A percentile compares a stretch with the other conserved stretches of the same genome.
Evolutionary conservation across 139 green algal species (phyloP).

Genomic region (Raphidocelis subcapitata): DNA sequence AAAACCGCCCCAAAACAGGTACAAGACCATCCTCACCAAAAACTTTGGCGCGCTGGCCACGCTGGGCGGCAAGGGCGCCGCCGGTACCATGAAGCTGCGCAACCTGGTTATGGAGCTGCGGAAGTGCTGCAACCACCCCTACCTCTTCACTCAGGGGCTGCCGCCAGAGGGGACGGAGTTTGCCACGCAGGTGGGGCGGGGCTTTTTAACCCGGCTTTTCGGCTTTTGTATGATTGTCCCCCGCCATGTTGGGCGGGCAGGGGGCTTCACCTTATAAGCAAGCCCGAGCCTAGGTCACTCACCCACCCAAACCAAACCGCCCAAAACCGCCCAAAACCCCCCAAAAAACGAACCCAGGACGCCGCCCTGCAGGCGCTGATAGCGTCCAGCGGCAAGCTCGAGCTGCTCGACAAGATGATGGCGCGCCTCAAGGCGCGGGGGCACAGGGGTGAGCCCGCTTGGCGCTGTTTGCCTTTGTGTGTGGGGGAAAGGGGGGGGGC

Average conservation of each 20-base stretch:
- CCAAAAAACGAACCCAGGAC: no score
- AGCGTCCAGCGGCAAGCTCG: constrained; percentile 75
- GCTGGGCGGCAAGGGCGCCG: constrained; percentile 10
- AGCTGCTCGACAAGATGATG: constrained; percentile 81
- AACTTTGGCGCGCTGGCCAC: constrained; percentile 40
- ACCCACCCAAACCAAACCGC: neutral
- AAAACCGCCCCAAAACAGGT: neutral
- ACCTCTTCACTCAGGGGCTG: constrained; percentile 36
- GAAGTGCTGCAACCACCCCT: constrained; percentile 80
- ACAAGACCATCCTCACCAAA: constrained; percentile 50
- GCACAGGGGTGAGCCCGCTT: neutral
- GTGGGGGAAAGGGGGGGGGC: no score
- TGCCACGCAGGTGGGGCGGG: no score
- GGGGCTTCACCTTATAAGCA: no score
- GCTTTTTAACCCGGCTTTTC: no score
- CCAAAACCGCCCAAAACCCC: neutral
- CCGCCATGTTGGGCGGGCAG: no score
- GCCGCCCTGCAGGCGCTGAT: constrained; percentile 44
- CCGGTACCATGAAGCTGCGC: constrained; percentile 27
- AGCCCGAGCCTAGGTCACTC: neutral
- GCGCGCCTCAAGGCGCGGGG: constrained; percentile 27
- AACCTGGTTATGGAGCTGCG: constrained; percentile 73
- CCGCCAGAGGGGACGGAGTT: no score
- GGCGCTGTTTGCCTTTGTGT: no score
- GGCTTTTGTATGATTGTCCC: no score